Evolutionary conservation across 106 monocot species (phyloP), one percentile per base, ranked within the genome.

Genomic region (Gastrodia elata): DNA sequence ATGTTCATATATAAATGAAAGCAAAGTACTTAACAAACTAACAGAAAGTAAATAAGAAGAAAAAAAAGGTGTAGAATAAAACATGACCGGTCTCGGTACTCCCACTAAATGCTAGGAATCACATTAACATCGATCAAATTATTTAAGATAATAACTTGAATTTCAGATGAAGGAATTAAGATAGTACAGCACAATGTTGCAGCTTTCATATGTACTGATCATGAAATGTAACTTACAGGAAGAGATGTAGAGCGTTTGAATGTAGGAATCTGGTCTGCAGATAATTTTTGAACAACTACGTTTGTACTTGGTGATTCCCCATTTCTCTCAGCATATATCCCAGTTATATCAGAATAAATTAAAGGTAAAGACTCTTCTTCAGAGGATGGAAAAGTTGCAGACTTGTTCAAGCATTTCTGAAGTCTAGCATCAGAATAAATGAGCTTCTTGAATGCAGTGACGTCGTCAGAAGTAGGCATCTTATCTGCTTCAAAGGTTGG

Each of bases 211-310:
- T 22, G 52, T 52, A 22, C n/a, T n/a, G 1, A 52, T 52, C 52
- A 5, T n/a, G 20, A 52, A n/a, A 52, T 52, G 52, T 24, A 52
- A 52, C 61, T 61, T 61, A 61, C 61, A 61, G 61, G 61, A 30
- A 61, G 61, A 28, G 61, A 61, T 3, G 32, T 61, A 6, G 61
- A 61, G 9, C 61, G 61, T 30, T 61, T 61, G 13, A 20, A 28
- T 32, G 13, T 14, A 32, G 61, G 61, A 61, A 28, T 11, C 32
- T 61, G 28, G 30, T 61, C 61, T 32, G 32, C 10, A 61, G 11
- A 61, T 10, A 30, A 1, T 28, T 30, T 61, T 9, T 32, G 32
- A 13, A 11, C 61, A 20, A 30, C 10, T 61, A 30, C 32, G 30
- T 26, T 5, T 28, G 61, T 32, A 32, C 30, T 32, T 4, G 61